Evolutionary conservation across 1,284 basidiomycete genomes (phyloP).

Genomic region (Melampsora americana): DNA sequence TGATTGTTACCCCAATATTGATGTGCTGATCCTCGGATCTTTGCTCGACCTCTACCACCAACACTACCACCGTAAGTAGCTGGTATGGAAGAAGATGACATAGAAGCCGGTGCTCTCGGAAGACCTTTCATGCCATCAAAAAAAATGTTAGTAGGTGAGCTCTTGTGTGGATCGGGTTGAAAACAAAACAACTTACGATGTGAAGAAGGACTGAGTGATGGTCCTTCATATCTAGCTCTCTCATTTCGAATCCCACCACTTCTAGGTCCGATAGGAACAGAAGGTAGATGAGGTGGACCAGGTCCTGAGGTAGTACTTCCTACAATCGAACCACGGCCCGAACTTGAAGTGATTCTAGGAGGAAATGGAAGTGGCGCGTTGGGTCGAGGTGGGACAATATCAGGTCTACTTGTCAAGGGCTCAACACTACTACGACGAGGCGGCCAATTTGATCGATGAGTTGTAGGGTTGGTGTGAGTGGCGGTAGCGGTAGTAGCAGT

Average conservation of each 20-base stretch:
- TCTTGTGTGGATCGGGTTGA: background rate
- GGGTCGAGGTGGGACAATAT: background rate
- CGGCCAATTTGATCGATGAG: conserved; percentile 27
- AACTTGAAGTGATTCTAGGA: conserved; percentile 7
- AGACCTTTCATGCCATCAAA: conserved; percentile 1
- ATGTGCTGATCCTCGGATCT: conserved; percentile 12
- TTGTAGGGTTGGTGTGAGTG: background rate
- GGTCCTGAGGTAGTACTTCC: conserved; percentile 26
- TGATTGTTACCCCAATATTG: conserved; percentile 16
- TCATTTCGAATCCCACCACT: conserved; percentile 7
- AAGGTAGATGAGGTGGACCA: conserved; percentile 15
- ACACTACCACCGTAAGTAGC: background rate
- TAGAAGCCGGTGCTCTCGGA: conserved; percentile 1
- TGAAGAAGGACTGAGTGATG: no score
- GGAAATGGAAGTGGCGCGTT: background rate
- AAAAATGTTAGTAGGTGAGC: background rate
- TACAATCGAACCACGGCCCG: conserved; percentile 10
- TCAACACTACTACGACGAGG: background rate
- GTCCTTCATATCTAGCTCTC: conserved; percentile 28
- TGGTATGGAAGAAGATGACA: background rate
- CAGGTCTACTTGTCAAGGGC: background rate
- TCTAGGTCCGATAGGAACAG: conserved; percentile 17
- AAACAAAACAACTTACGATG: conserved; percentile 3
- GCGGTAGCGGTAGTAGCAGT: background rate
- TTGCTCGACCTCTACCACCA: conserved; percentile 21